Evolutionary conservation across 1,139 yeast species (phyloP).

Genomic region (Candida mesenterica): DNA sequence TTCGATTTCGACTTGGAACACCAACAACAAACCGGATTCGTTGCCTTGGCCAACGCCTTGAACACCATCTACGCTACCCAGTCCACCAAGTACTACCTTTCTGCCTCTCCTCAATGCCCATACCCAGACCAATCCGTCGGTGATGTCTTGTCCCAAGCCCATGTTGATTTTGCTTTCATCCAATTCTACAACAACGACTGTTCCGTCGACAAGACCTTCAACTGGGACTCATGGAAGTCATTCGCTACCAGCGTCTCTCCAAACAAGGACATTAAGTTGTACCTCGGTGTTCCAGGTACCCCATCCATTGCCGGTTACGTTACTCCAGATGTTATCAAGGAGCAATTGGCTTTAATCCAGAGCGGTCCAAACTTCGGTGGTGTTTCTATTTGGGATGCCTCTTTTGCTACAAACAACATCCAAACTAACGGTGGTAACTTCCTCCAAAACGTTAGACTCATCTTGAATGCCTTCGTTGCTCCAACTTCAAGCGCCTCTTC

Average conservation of each 20-base stretch:
- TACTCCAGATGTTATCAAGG: constrained; percentile 14
- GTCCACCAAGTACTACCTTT: constrained; percentile 15
- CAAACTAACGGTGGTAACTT: constrained; percentile 13
- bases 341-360: constrained; percentile 15
- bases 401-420: constrained; percentile 13
- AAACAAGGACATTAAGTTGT: constrained; percentile 16
- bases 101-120: constrained; percentile 21
- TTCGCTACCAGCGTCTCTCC: constrained; percentile 14
- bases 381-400: constrained; percentile 30
- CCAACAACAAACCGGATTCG: constrained; percentile 11
- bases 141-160: constrained; percentile 11
- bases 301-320: constrained; percentile 17
- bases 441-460: constrained; percentile 14
- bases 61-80: constrained; percentile 10
- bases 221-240: constrained; percentile 17
- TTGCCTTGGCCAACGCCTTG: constrained; percentile 14
- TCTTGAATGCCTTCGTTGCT: constrained; percentile 29
- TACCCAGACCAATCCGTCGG: constrained; percentile 18
- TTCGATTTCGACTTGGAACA: constrained; percentile 20
- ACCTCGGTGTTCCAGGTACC: constrained; percentile 20
- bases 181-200: constrained; percentile 23
- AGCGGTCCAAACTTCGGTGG: constrained; percentile 24
- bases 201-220: constrained; percentile 15
- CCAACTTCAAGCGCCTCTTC: not conserved
- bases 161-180: constrained; percentile 17